Percentiles rank a stretch among this genome's conserved stretches.
Evolutionary conservation across 2,329 filamentous ascomycete species (phyloP).

Genomic region (Aspergillus sojae): DNA sequence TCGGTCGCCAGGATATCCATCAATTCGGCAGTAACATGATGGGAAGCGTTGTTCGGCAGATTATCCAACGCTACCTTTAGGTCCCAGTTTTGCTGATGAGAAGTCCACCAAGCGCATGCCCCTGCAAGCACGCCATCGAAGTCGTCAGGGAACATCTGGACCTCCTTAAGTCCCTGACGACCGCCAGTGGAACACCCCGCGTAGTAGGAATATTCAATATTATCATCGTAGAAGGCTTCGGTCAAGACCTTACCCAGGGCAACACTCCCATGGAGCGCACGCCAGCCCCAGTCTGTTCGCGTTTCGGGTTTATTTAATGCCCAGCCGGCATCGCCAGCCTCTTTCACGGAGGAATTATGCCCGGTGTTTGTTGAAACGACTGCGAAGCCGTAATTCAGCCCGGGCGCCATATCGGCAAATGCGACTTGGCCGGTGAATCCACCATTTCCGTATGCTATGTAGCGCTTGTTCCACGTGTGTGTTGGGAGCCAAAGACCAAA

Average conservation of each 20-base stretch:
- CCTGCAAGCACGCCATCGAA: constrained; percentile 60
- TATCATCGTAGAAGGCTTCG: constrained; percentile 50
- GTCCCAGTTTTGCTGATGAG: constrained; percentile 50
- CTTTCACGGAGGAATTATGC: constrained; percentile 40
- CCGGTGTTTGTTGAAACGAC: constrained; percentile 50
- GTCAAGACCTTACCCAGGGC: constrained; percentile 52
- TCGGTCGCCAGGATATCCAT: constrained; percentile 51
- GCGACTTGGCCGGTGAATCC: neutral
- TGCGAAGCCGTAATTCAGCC: constrained; percentile 38
- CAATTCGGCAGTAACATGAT: constrained; percentile 44
- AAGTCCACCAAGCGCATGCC: constrained; percentile 55
- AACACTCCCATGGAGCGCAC: constrained; percentile 53
- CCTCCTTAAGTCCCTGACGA: constrained; percentile 58
- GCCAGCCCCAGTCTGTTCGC: constrained; percentile 43
- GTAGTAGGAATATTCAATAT: constrained; percentile 42
- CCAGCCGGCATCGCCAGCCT: constrained; percentile 25
- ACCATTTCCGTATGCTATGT: neutral
- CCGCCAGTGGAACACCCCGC: constrained; percentile 63
- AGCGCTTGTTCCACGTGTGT: neutral
- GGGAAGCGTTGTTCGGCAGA: constrained; percentile 47
- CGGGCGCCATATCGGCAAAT: neutral
- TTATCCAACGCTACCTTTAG: constrained; percentile 53
- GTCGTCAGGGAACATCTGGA: constrained; percentile 57
- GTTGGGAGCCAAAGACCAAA: neutral
- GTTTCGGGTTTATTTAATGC: constrained; percentile 32